Evolutionary conservation across 345 rosid species (phyloP).

Genomic region (Lumnitzera racemosa): DNA sequence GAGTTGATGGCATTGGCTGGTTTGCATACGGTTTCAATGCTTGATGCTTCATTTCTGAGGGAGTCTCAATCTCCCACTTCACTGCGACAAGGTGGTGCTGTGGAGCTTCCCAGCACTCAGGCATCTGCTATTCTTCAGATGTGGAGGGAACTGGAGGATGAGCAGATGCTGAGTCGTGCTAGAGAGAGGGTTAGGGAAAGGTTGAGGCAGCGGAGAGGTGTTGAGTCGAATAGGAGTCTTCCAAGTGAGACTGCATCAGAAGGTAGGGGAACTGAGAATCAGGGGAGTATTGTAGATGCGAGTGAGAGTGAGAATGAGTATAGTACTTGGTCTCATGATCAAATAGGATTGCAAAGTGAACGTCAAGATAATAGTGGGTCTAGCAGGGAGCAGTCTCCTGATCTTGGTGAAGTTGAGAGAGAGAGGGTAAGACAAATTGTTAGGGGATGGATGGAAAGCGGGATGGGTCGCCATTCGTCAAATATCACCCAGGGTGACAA

Average conservation of each 20-base stretch:
- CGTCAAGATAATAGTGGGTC: slow-evolving; percentile 48
- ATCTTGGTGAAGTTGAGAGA: slow-evolving; percentile 89
- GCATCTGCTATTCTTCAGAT: slow-evolving; percentile 86
- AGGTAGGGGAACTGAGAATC: slow-evolving; percentile 61
- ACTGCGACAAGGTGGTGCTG: slow-evolving; percentile 54
- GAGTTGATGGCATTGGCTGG: slow-evolving; percentile 96
- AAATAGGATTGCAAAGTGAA: slow-evolving; percentile 40
- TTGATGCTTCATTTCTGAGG: slow-evolving; percentile 87
- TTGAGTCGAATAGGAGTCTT: slow-evolving; percentile 40
- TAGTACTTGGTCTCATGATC: slow-evolving; percentile 68
- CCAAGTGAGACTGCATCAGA: slow-evolving; percentile 43
- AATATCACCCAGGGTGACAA: slow-evolving; percentile 52
- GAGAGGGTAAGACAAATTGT: slow-evolving; percentile 94
- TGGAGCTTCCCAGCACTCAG: slow-evolving; percentile 78
- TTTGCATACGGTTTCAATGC: slow-evolving; percentile 92
- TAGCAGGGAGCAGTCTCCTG: slow-evolving; percentile 92
- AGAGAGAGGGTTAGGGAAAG: slow-evolving; percentile 78
- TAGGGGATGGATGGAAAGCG: slow-evolving; percentile 92
- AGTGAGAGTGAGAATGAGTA: slow-evolving; percentile 88
- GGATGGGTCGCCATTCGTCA: slow-evolving; percentile 56
- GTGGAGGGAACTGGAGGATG: slow-evolving; percentile 99
- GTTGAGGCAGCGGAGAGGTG: slow-evolving; percentile 65
- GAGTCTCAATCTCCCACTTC: slow-evolving; percentile 77
- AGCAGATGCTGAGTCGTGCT: slow-evolving; percentile 77
- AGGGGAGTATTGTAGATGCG: slow-evolving; percentile 54